Evolutionary conservation across 2,329 filamentous ascomycete genomes (phyloP), one percentile per base, ranked within the genome.

Genomic region (Leptographium radiaticola): DNA sequence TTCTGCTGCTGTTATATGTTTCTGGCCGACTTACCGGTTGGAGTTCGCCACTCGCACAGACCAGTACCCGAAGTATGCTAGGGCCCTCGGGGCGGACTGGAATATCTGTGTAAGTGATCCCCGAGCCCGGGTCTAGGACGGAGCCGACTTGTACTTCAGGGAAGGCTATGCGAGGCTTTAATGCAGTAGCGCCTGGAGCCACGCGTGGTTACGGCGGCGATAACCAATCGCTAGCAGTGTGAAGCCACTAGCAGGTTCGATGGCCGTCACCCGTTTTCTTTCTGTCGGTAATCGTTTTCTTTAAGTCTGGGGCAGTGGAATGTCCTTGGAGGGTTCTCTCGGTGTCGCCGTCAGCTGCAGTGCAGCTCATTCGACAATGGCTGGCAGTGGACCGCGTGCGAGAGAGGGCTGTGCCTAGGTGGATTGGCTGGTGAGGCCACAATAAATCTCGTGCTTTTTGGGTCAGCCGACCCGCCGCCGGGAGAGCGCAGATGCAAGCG

Each of bases 191-290:
- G n/a, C 33, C 40, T 20, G 43, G 52, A 54, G 44, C 30, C 46
- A 40, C 53, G 51, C 53, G 48, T 33, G 18, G 18, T 34, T 47
- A 15, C 48, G 48, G 20, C 49, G 34, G 25, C 42, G n/a, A 51
- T 7, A 31, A 8, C 34, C 18, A 30, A 44, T 18, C 25, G 18
- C 9, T 9, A 39, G 34, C 20, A 13, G n/a, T n/a, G 30, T 15
- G 53, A 51, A 54, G 20, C 13, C 15, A 16, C 53, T 51, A 33
- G 53, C 36, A 51, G 48, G 10, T 54, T 54, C 53, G 43, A 48
- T 6, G 15, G 31, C 18, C 33, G 40, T 49, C 47, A 2, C 13
- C 39, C 18, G n/a, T n/a, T 31, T 42, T 18, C 51, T 20, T 10
- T 9, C 25, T 25, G 25, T 25, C 25, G 25, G 25, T 5, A 2